Percentiles rank a stretch among this genome's conserved stretches.
These are phyloP conservation scores for Sphaerulina populicola DNA, from an alignment of 2,329 filamentous ascomycete species.

Conservation along the genomic window DNA sequence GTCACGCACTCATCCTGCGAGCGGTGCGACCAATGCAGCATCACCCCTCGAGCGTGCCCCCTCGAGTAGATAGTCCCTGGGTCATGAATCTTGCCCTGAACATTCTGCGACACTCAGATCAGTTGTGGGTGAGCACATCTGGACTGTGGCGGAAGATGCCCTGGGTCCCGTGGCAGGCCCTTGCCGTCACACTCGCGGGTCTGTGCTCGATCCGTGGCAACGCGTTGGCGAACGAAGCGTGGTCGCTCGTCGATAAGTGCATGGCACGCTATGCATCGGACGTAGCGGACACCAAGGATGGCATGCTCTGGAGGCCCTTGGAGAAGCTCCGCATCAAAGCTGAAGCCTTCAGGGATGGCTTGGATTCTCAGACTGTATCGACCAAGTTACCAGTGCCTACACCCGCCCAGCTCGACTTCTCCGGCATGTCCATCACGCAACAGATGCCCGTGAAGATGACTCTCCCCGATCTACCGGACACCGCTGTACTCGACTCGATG, in stretches of 20 bases:
- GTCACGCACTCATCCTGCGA: constrained; percentile 24
- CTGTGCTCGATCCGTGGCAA: constrained; percentile 44
- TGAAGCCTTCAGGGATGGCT: constrained; percentile 22
- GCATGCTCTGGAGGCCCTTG: constrained; percentile 49
- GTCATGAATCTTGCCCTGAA: constrained; percentile 37
- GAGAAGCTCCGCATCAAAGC: constrained; percentile 48
- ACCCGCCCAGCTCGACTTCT: background rate
- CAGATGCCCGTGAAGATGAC: background rate
- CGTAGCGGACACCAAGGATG: constrained; percentile 45
- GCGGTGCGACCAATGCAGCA: constrained; percentile 28
- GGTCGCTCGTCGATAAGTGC: constrained; percentile 42
- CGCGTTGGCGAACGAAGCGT: constrained; percentile 43
- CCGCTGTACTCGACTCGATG: constrained; percentile 6
- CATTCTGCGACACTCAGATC: constrained; percentile 35
- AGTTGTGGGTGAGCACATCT: constrained; percentile 25
- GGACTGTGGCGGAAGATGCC: constrained; percentile 44
- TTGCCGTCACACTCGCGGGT: constrained; percentile 48
- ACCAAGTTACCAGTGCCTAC: background rate
- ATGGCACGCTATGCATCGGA: constrained; percentile 39
- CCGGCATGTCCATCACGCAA: background rate
- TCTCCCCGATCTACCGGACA: background rate
- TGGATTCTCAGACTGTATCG: background rate
- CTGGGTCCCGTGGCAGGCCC: constrained; percentile 50
- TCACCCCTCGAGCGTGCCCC: constrained; percentile 21
- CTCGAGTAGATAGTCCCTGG: constrained; percentile 29